A percentile compares a stretch with the other conserved stretches of the same genome.
Evolutionary conservation across 2,329 filamentous ascomycete genomes (phyloP).

Genomic region (Ophiosphaerella korrae): DNA sequence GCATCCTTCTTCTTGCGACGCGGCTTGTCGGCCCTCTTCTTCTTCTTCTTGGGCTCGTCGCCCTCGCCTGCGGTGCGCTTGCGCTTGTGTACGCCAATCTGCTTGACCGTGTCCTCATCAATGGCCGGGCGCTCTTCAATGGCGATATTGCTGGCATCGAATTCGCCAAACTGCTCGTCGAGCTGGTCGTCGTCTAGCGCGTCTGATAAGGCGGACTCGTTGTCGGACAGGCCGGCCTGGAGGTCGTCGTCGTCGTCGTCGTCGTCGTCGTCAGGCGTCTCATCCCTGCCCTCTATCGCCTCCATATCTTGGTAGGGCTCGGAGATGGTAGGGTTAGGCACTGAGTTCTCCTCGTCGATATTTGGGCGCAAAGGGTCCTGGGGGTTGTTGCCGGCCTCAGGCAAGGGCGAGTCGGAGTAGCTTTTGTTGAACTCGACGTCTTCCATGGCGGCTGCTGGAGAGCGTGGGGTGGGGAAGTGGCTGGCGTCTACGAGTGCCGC

Average conservation of each 20-base stretch:
- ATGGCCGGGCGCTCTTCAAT: conserved; percentile 66
- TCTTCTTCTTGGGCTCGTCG: conserved; percentile 70
- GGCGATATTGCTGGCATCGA: conserved; percentile 64
- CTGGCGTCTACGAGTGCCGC: neutral
- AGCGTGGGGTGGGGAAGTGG: neutral
- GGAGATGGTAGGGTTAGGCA: conserved; percentile 50
- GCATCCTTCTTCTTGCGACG: conserved; percentile 56
- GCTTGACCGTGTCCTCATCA: conserved; percentile 65
- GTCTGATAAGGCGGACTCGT: conserved; percentile 67
- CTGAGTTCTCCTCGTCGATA: conserved; percentile 56
- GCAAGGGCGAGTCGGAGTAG: conserved; percentile 48
- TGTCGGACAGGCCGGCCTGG: conserved; percentile 57
- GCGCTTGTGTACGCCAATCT: conserved; percentile 67
- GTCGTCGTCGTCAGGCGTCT: conserved; percentile 45
- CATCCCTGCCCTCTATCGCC: conserved; percentile 46
- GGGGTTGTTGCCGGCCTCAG: conserved; percentile 55
- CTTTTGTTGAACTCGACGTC: conserved; percentile 49
- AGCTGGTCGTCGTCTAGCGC: conserved; percentile 67
- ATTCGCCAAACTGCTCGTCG: conserved; percentile 59
- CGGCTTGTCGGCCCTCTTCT: conserved; percentile 63
- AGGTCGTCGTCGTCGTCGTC: conserved; percentile 45
- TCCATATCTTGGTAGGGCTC: conserved; percentile 54
- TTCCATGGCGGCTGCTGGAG: conserved; percentile 40
- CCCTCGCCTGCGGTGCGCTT: conserved; percentile 66
- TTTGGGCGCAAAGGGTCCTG: conserved; percentile 53